These are phyloP conservation scores for Nicotiana otophora DNA, from an alignment of 257 asterid genomes.

Conservation along the genomic window DNA sequence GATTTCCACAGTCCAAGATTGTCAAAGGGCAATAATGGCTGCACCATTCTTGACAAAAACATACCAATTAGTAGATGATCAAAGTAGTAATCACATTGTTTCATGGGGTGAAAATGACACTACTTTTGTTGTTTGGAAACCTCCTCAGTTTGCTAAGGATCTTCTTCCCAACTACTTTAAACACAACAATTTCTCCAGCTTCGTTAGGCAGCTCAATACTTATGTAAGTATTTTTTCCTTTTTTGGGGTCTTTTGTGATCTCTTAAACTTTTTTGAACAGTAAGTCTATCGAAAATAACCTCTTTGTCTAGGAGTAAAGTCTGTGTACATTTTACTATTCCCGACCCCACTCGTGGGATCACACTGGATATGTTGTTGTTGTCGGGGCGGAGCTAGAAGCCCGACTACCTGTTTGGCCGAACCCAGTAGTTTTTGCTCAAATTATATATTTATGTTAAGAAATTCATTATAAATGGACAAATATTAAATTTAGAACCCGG, in stretches of 20 bases:
- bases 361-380: too few relatives aligned
- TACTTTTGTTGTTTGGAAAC: constrained; percentile 18
- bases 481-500: too few relatives aligned
- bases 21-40: neutral
- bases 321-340: too few relatives aligned
- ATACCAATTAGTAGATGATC: constrained; percentile 17
- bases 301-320: too few relatives aligned
- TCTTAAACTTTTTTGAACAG: neutral
- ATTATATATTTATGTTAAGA: too few relatives aligned
- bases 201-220: constrained; percentile 18
- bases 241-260: neutral
- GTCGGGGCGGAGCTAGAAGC: too few relatives aligned
- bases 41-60: constrained; percentile 20
- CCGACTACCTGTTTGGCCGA: too few relatives aligned
- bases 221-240: neutral
- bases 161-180: constrained; percentile 20
- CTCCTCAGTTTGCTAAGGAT: constrained; percentile 11
- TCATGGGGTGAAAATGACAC: constrained; percentile 18
- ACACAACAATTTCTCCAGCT: constrained; percentile 16
- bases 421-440: too few relatives aligned
- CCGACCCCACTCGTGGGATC: too few relatives aligned
- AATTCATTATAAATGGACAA: too few relatives aligned
- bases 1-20: neutral
- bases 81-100: constrained; percentile 13
- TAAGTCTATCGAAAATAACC: too few relatives aligned